Base-by-base conservation (phyloP, 1,139 yeast genomes). In the Pichia sp. region DNA sequence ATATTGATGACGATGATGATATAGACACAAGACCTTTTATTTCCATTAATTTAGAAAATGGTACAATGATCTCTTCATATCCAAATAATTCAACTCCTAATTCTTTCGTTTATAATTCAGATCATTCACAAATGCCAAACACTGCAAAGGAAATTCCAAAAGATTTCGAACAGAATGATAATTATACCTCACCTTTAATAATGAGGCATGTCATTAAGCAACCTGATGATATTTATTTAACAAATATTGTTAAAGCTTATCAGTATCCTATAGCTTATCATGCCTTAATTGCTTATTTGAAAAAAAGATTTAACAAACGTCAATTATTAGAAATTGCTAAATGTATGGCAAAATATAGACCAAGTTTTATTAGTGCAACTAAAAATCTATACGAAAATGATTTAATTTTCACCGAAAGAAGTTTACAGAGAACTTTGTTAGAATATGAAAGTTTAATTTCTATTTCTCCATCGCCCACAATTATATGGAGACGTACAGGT, bases 401-500 rank as follows among this genome's bases (percentile, higher is more conserved):
- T 59, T 63, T 81, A 41, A 71, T 80, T 41, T 74, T 81, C 52
- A 74, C 84, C 20, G 92, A 83, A 57, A 67, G 83, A 65, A 74
- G 82, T 11, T 78, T 82, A 55, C 90, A 83, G 57, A 63, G 90
- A 51, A 77, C 86, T 1, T 62, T 83, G 29, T 60, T 83, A 20
- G 89, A 82, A 56, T 79, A 80, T 55, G 89, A 83, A 59, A 65
- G 64, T 33, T 67, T 78, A 25, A 75, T 80, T 31, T 76, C 82
- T 26, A 60, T 75, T 52, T 74, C 76, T 45, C 74, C 80, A 35
- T 75, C 83, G 1, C 90, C 90, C 2, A 79, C 87, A 4, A 78
- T 82, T 10, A 81, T 82, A 52, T 83, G 90, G 90, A 69, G 90
- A 55, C 67, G 90, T 38, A 80, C 90, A 0, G 89, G 90, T 6